Base-by-base conservation (phyloP, 208 protist species). In the Acanthamoeba divionensis region DNA sequence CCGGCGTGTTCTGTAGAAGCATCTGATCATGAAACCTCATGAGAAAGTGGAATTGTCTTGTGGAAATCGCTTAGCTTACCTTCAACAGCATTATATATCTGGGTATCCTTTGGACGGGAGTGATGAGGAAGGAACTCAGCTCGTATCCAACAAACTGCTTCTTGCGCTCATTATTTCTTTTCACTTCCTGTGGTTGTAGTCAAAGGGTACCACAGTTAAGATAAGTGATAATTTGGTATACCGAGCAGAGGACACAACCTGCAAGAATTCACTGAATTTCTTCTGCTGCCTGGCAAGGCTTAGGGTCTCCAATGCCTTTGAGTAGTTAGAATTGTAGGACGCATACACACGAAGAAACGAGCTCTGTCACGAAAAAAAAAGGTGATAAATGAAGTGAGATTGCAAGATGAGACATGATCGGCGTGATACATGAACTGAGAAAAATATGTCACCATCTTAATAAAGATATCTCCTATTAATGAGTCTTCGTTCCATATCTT, bases 81-180 rank as follows among this genome's bases (percentile, higher is more conserved):
- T 47, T 36, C 2, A 88, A 62, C 10, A 88, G 60, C 24, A 36
- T 60, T n/a, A 88, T 88, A 29, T 88, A 88, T 18, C 79, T 54
- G 8, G 79, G 79, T 45, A 88, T 47, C 10, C 79, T 44, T 31
- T 88, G 79, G 31, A 88, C 79, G n/a, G 79, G 79, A 0, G 79
- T 88, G 21, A 88, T 88, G 41, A 88, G 79, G 79, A 88, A 88
- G 31, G 79, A 88, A 26, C 69, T 47, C 57, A 88, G 45, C 26
- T 88, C 79, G 29, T 88, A 88, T 7, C 60, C 60, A 45, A 69
- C 65, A 26, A 88, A 88, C 55, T 71, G 60, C 57, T 69, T 88
- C 33, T 69, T 69, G 29, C 36, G 38, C 79, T 15, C 12, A 9
- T 62, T 88, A 48, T 85, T 55, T 44, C 54, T 79, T n/a, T 29